Evolutionary conservation across 345 rosid genomes (phyloP).

Genomic region (Erysimum cheiranthoides): DNA sequence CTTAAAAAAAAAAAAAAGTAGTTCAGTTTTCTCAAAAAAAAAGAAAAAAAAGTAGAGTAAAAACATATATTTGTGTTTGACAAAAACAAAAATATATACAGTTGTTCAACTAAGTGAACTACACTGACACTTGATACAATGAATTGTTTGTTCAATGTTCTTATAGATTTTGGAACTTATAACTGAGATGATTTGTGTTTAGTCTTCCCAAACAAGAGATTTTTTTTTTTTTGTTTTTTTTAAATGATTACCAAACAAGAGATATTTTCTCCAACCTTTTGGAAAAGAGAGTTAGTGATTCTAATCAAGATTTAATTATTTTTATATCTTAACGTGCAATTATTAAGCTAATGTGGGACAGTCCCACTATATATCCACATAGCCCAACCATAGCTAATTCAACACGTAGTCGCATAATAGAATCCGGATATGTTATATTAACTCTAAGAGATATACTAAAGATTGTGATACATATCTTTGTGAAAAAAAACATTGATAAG

Average conservation of each 20-base stretch:
- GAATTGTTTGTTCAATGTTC: not conserved
- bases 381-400: conserved; percentile 22
- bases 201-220: conserved; percentile 23
- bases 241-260: not conserved
- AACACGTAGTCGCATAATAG: conserved; percentile 35
- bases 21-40: not conserved
- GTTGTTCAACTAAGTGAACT: not conserved
- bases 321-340: conserved; percentile 22
- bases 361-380: conserved; percentile 23
- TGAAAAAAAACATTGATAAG: not conserved
- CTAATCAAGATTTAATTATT: conserved; percentile 17
- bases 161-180: not conserved
- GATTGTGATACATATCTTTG: conserved; percentile 4
- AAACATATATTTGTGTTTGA: not conserved
- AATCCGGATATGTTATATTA: conserved; percentile 18
- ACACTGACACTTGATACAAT: not conserved
- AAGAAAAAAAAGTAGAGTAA: not conserved
- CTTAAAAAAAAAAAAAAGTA: not conserved
- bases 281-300: conserved; percentile 36
- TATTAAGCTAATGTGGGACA: conserved; percentile 41
- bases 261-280: conserved; percentile 29
- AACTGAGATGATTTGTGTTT: conserved; percentile 12
- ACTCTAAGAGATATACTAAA: conserved; percentile 1
- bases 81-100: too few relatives aligned
- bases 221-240: not conserved